Percentiles rank a stretch among this genome's conserved stretches.
These are phyloP conservation scores for Dianthus caryophyllus DNA, from an alignment of 148 eudicot species.

Conservation along the genomic window DNA sequence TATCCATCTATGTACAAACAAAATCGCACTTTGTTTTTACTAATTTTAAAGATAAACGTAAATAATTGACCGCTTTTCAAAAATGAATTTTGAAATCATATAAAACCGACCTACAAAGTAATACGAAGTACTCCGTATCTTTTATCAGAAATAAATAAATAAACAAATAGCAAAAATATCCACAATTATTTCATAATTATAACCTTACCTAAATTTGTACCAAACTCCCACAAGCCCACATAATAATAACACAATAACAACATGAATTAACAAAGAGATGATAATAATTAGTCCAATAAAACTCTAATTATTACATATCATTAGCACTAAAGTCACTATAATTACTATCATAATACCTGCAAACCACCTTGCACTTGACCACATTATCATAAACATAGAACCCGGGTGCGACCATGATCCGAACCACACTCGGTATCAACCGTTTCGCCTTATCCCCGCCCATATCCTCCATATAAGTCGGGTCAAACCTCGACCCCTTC, in stretches of 20 bases:
- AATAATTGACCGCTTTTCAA: no score
- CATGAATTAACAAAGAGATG: slow-evolving; percentile 2
- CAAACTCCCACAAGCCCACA: no score
- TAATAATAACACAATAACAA: background rate
- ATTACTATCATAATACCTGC: slow-evolving; percentile 56
- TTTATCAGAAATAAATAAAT: no score
- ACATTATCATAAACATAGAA: slow-evolving; percentile 86
- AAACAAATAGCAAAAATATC: no score
- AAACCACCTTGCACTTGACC: slow-evolving; percentile 89
- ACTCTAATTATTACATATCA: slow-evolving; percentile 22
- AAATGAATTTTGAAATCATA: no score
- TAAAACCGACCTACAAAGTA: no score
- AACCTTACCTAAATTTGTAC: no score
- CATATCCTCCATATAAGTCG: slow-evolving; percentile 90
- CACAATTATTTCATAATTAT: background rate
- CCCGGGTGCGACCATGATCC: slow-evolving; percentile 93
- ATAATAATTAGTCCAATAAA: background rate
- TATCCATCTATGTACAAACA: slow-evolving; percentile 22
- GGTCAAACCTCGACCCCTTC: slow-evolving; percentile 51
- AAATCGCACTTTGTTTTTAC: slow-evolving; percentile 25
- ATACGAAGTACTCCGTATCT: no score
- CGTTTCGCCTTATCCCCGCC: slow-evolving; percentile 57
- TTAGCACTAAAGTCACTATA: slow-evolving; percentile 23
- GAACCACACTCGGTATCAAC: slow-evolving; percentile 47
- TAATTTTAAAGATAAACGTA: background rate